These are phyloP conservation scores for Barnettozyma hawaiiensis DNA, from an alignment of 1,139 yeast genomes.

Conservation along the genomic window DNA sequence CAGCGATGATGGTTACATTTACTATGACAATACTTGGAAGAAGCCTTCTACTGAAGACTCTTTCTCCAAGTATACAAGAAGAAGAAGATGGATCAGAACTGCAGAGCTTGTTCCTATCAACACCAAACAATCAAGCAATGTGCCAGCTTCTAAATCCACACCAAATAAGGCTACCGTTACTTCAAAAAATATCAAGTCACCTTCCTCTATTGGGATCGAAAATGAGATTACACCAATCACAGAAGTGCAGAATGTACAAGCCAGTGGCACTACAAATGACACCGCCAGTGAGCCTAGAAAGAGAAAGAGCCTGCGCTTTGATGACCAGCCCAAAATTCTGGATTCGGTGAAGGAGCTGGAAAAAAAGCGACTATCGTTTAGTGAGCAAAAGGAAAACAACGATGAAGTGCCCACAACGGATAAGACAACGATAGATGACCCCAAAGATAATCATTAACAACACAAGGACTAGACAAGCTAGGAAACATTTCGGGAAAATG, in stretches of 20 bases:
- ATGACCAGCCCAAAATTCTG: constrained; percentile 24
- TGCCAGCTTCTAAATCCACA: constrained; percentile 10
- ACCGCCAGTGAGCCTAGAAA: constrained; percentile 14
- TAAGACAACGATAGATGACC: not conserved
- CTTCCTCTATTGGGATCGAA: constrained; percentile 7
- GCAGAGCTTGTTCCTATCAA: constrained; percentile 62
- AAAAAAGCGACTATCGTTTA: constrained; percentile 15
- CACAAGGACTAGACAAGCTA: not conserved
- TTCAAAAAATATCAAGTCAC: constrained; percentile 3
- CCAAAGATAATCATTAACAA: not conserved
- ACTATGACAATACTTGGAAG: constrained; percentile 91
- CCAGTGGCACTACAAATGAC: constrained; percentile 18
- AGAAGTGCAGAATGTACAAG: constrained; percentile 24
- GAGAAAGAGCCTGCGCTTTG: constrained; percentile 30
- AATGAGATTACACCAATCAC: constrained; percentile 15
- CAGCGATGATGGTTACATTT: constrained; percentile 80
- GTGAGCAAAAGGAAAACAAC: constrained; percentile 1
- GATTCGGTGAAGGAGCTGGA: constrained; percentile 23
- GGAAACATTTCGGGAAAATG: not conserved
- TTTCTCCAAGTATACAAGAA: constrained; percentile 84
- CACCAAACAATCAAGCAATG: constrained; percentile 4
- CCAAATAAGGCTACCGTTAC: constrained; percentile 12
- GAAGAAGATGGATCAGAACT: constrained; percentile 93
- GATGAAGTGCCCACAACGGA: not conserved
- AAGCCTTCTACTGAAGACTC: constrained; percentile 85